A percentile compares a stretch with the other conserved stretches of the same genome.
Conservation (phyloP, 257 asterid species). For the Misopates orontium region DNA sequence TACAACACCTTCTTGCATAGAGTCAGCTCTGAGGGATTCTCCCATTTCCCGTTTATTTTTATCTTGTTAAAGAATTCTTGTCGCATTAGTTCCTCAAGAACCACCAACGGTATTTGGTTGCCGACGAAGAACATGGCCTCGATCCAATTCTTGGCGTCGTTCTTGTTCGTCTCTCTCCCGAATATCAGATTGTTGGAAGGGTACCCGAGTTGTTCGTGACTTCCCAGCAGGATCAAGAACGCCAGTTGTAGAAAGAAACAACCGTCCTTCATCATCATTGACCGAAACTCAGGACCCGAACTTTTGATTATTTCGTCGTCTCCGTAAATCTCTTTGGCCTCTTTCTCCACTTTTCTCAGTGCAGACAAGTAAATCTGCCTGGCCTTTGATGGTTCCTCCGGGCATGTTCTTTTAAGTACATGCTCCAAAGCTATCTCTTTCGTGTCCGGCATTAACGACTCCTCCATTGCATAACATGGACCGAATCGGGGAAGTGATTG, state of each 20-base stretch:
- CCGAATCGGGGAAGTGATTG: conserved; percentile 20
- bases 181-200: conserved; percentile 6
- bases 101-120: conserved; percentile 24
- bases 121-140: conserved; percentile 26
- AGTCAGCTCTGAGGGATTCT: neutral
- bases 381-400: neutral
- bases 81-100: conserved; percentile 18
- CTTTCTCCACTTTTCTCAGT: conserved; percentile 14
- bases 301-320: neutral
- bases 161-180: neutral
- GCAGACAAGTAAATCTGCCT: conserved; percentile 6
- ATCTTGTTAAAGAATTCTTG: conserved; percentile 7
- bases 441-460: neutral
- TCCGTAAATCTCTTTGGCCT: conserved; percentile 9
- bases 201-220: conserved; percentile 1
- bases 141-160: conserved; percentile 18
- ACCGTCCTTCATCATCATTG: conserved; percentile 30
- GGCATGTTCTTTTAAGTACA: neutral
- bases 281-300: conserved; percentile 1
- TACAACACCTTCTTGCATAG: conserved; percentile 13
- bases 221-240: conserved; percentile 19
- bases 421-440: conserved; percentile 22
- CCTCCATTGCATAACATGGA: neutral
- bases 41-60: neutral
- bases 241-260: conserved; percentile 29